Percentiles rank a stretch among this genome's conserved stretches.
Evolutionary conservation across 768 basidiomycete species (phyloP).

Genomic region (Gyrodon lividus): DNA sequence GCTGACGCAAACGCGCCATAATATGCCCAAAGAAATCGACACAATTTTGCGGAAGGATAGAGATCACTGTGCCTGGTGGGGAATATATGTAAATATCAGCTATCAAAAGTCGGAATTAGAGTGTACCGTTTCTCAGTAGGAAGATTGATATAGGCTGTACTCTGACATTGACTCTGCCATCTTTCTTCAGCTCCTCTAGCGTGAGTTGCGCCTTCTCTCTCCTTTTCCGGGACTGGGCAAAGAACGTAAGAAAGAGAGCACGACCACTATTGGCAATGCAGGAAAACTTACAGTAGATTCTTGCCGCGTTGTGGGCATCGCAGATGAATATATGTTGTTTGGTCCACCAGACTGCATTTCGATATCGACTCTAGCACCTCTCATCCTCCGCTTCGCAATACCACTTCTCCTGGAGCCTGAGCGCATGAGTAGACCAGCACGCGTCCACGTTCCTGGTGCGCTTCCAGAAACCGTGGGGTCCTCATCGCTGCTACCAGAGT

Average conservation of each 20-base stretch:
- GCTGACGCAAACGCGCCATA: slow-evolving; percentile 51
- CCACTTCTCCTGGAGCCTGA: neutral
- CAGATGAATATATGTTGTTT: neutral
- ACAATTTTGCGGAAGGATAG: slow-evolving; percentile 48
- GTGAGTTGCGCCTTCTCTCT: slow-evolving; percentile 10
- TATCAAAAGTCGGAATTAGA: neutral
- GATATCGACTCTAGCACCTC: neutral
- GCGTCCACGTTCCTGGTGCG: slow-evolving; percentile 6
- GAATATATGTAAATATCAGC: neutral
- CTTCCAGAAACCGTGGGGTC: slow-evolving; percentile 1
- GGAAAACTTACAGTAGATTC: slow-evolving; percentile 7
- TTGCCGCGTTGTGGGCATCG: neutral
- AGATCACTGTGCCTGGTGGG: slow-evolving; percentile 57
- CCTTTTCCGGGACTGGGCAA: slow-evolving; percentile 5
- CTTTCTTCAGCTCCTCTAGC: slow-evolving; percentile 43
- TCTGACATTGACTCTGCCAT: slow-evolving; percentile 58
- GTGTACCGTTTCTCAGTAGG: slow-evolving; percentile 60
- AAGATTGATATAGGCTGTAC: slow-evolving; percentile 68
- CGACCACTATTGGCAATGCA: neutral
- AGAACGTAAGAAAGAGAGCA: neutral
- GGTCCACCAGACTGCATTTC: neutral
- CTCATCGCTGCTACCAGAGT: neutral
- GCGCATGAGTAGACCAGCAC: neutral
- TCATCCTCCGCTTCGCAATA: slow-evolving; percentile 1
- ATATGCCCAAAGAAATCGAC: slow-evolving; percentile 56